Evolutionary conservation across 306 rosid genomes (phyloP), one percentile per base, ranked within the genome.

Genomic region (Crataegus laevigata): DNA sequence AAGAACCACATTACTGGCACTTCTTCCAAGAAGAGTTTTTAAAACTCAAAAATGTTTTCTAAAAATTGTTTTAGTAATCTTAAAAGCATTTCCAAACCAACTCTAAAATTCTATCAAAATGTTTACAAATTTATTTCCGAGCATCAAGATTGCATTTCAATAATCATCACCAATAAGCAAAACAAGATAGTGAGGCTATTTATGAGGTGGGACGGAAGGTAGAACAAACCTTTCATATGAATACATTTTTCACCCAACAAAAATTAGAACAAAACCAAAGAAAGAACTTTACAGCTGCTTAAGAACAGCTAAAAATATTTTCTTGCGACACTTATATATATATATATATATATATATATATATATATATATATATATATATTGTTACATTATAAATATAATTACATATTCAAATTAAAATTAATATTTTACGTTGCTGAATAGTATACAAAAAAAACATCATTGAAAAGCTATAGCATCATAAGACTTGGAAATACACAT

Each of bases 11-110:
- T 36, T 36, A 36, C 10, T 36, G 0, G 0, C 10, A 0, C 2
- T 36, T 36, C 10, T 36, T 36, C 0, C 9, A 36, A 0, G 0
- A 36, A 6, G 8, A 6, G 10, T 1, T 6, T 36, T 36, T 36
- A 1, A 36, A 1, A 1, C 10, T 36, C 2, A 36, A 36, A 36
- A 6, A 6, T 36, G 0, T 36, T 36, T 36, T 36, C 40, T 36
- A 36, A 36, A 36, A 36, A 36, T 0, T 2, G 0, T 36, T 36
- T 36, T 36, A 36, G 10, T 36, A 36, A 36, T 36, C 40, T 36
- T 7, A 36, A 36, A 36, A 7, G 40, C 40, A 36, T 36, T 1
- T 34, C 0, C 40, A 36, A 36, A 36, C 40, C 9, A 7, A 7
- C 9, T 36, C 15, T 36, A 66, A 64, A 66, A 11, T 60, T 25